Percentiles rank a stretch among this genome's conserved stretches.
phyloP scores from a whole-genome alignment of 1,284 basidiomycete genomes.

The Retiboletus flavoniger region DNA sequence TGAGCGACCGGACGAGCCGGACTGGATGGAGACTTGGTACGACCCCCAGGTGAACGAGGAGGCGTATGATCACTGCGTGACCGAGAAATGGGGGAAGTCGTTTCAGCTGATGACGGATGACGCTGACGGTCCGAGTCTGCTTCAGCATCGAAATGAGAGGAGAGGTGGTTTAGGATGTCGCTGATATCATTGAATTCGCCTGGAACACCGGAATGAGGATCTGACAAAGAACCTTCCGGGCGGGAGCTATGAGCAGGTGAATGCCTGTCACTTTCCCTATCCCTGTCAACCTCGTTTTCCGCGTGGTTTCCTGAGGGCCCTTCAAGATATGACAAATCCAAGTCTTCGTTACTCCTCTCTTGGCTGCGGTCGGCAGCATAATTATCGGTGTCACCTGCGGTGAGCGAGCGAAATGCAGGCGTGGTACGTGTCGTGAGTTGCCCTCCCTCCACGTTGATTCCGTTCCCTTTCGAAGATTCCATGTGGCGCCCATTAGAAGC shows the following conservation, averaged over 20 bases:
- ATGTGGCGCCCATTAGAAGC: constrained; percentile 49
- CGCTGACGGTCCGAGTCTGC: constrained; percentile 42
- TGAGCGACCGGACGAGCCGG: constrained; percentile 37
- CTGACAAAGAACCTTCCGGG: constrained; percentile 26
- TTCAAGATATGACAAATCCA: constrained; percentile 54
- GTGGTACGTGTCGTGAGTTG: constrained; percentile 62
- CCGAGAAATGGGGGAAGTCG: constrained; percentile 34
- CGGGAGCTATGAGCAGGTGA: constrained; percentile 33
- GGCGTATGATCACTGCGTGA: constrained; percentile 29
- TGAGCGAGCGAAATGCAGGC: constrained; percentile 74
- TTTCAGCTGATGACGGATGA: constrained; percentile 24
- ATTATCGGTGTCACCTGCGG: constrained; percentile 45
- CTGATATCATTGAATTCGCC: constrained; percentile 67
- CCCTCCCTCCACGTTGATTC: constrained; percentile 43
- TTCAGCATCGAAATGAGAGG: constrained; percentile 63
- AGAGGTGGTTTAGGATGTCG: constrained; percentile 71
- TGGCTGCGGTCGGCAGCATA: constrained; percentile 33
- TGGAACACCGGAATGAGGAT: constrained; percentile 46
- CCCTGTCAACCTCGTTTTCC: constrained; percentile 42
- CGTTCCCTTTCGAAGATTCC: constrained; percentile 44
- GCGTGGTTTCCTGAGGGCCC: constrained; percentile 34
- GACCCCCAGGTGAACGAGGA: constrained; percentile 21
- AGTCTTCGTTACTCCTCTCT: constrained; percentile 47
- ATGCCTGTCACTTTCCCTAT: constrained; percentile 28
- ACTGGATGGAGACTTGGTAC: constrained; percentile 28